Conservation (phyloP, 768 basidiomycete species). For the Kwoniella sp. region DNA sequence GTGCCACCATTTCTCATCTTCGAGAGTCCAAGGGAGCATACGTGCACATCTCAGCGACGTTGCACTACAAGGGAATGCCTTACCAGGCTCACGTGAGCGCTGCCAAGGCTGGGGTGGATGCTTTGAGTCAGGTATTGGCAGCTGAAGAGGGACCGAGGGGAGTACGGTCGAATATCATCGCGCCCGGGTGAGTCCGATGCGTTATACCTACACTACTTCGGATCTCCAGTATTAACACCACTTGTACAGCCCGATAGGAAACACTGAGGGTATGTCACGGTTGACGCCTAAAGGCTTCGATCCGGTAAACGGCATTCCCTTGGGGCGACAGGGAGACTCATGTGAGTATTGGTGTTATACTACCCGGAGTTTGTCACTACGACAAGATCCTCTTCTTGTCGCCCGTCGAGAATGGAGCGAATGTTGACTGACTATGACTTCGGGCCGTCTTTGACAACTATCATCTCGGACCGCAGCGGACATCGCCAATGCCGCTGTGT, state of each 20-base stretch:
- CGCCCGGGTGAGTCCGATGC: constrained; percentile 54
- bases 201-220: neutral
- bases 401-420: neutral
- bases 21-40: constrained; percentile 76
- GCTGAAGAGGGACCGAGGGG: constrained; percentile 94
- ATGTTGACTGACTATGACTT: too few species aligned
- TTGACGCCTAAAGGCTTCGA: constrained; percentile 50
- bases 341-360: constrained; percentile 23
- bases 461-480: too few species aligned
- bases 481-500: constrained; percentile 71
- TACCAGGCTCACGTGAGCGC: constrained; percentile 92
- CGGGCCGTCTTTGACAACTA: too few species aligned
- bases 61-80: constrained; percentile 71
- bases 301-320: constrained; percentile 35
- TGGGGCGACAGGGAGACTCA: constrained; percentile 43
- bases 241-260: constrained; percentile 65
- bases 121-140: constrained; percentile 79
- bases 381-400: neutral
- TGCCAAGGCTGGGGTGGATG: constrained; percentile 92
- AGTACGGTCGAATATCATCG: constrained; percentile 71
- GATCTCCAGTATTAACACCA: neutral
- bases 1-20: constrained; percentile 79
- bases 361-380: neutral
- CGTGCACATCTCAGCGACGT: constrained; percentile 83
- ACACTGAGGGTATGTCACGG: constrained; percentile 66